A percentile compares a stretch with the other conserved stretches of the same genome.
Conservation (phyloP, 805 yeast species). For the Cyberlindnera bimundalis region DNA sequence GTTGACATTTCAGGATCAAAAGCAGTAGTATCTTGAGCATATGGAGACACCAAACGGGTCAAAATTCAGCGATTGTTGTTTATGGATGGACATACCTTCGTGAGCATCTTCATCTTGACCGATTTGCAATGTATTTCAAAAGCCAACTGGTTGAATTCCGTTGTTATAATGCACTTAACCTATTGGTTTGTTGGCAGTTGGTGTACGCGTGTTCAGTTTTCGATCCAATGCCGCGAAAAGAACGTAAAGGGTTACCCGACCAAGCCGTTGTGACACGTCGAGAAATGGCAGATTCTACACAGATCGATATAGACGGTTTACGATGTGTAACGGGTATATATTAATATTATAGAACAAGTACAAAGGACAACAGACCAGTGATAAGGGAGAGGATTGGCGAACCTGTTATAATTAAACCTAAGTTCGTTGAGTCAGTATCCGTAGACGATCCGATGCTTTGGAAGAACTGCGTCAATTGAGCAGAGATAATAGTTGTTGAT, state of each 20-base stretch:
- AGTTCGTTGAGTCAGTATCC: background rate
- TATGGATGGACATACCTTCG: conserved; percentile 46
- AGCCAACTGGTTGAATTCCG: background rate
- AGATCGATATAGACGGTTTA: no score
- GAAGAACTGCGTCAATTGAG: conserved; percentile 6
- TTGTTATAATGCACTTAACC: background rate
- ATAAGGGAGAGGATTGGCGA: conserved; percentile 3
- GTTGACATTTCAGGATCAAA: conserved; percentile 2
- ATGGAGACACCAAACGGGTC: no score
- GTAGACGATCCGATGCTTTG: background rate
- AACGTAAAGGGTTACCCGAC: conserved; percentile 1
- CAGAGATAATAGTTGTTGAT: conserved; percentile 5
- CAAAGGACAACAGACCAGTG: conserved; percentile 3
- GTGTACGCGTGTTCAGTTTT: conserved; percentile 18
- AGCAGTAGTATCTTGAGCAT: no score
- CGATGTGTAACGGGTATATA: no score
- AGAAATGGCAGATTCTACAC: no score
- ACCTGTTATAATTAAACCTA: conserved; percentile 1
- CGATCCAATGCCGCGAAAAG: background rate
- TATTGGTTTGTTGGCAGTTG: background rate
- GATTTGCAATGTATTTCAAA: background rate
- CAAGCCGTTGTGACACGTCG: no score
- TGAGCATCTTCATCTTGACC: conserved; percentile 75
- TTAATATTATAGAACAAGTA: no score
- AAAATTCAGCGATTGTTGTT: background rate